Base-by-base conservation (phyloP, 176 grass and related monocot genomes). In the Rhipidocladum racemiflorum region DNA sequence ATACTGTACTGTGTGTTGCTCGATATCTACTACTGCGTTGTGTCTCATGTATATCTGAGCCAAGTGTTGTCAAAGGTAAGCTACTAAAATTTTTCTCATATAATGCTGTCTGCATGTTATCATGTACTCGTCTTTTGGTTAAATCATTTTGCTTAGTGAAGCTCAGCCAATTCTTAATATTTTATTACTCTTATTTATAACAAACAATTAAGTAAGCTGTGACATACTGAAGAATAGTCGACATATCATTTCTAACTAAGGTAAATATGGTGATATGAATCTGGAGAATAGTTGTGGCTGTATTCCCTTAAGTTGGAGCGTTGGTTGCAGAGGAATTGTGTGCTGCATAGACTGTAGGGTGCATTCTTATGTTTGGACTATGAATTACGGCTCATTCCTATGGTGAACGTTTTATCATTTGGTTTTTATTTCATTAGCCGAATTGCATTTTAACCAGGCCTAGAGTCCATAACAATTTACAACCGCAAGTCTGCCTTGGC, bases 31-130 rank as follows among this genome's bases (percentile, higher is more conserved):
- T 32, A 53, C 74, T 35, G 44, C 36, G n/a, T 74, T 79, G 24
- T 70, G 5, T 43, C 49, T 49, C 40, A 23, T 89, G 83, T 85
- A 85, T 59, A 93, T 85, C 87, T 68, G 81, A 87, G 76, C 84
- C 40, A 74, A 30, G 54, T 60, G 84, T 84, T 46, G 28, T 65
- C 45, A 86, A 75, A 67, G 51, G 28, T 57, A 63, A 51, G n/a
- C 6, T 65, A 51, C 25, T 61, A 70, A 28, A 46, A 10, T 50
- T 75, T 14, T 12, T 21, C 11, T 10, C 15, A 32, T 27, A 54
- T 21, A 12, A 25, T 4, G 61, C 15, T 44, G 24, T 54, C 48
- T 44, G 48, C 70, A 7, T 84, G 72, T 46, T 82, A 5, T 4
- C 46, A 62, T 76, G 34, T 68, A 35, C 35, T 51, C 9, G 27